A percentile compares a stretch with the other conserved stretches of the same genome.
Evolutionary conservation across 192 early-diverging fungal genomes (phyloP).

Genomic region (Bifiguratus adelaidae): DNA sequence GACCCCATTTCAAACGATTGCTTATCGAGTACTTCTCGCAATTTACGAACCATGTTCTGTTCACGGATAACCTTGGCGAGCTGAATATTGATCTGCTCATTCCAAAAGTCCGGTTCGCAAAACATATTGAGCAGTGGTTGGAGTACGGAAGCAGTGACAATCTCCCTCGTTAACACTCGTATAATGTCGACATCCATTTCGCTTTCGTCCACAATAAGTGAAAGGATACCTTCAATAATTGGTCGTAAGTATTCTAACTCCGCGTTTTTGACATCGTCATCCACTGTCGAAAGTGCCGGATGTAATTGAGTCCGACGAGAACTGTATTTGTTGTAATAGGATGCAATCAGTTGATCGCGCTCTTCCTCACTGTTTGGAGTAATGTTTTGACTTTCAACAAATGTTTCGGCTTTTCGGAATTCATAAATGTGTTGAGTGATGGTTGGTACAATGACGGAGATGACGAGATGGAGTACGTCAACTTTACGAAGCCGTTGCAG

Average conservation of each 20-base stretch:
- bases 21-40: constrained; percentile 53
- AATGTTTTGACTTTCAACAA: too few relatives aligned
- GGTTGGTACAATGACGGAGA: constrained; percentile 53
- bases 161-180: constrained; percentile 58
- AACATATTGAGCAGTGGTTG: constrained; percentile 55
- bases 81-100: constrained; percentile 61
- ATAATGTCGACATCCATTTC: constrained; percentile 50
- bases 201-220: constrained; percentile 44
- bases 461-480: constrained; percentile 51
- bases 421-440: constrained; percentile 63
- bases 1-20: constrained; percentile 41
- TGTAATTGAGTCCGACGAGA: constrained; percentile 44
- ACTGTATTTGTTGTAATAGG: too few relatives aligned
- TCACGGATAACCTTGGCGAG: constrained; percentile 33
- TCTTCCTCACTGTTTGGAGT: too few relatives aligned
- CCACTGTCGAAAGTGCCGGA: constrained; percentile 36
- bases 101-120: constrained; percentile 82
- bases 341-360: constrained; percentile 40
- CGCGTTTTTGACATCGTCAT: constrained; percentile 21
- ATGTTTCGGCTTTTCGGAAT: constrained; percentile 49
- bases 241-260: constrained; percentile 54
- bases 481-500: constrained; percentile 28
- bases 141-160: constrained; percentile 58
- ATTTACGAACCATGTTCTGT: constrained; percentile 62
- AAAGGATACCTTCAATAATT: constrained; percentile 48